Conservation (phyloP, 768 basidiomycete species). For the Candolleomyces eurysporus region DNA sequence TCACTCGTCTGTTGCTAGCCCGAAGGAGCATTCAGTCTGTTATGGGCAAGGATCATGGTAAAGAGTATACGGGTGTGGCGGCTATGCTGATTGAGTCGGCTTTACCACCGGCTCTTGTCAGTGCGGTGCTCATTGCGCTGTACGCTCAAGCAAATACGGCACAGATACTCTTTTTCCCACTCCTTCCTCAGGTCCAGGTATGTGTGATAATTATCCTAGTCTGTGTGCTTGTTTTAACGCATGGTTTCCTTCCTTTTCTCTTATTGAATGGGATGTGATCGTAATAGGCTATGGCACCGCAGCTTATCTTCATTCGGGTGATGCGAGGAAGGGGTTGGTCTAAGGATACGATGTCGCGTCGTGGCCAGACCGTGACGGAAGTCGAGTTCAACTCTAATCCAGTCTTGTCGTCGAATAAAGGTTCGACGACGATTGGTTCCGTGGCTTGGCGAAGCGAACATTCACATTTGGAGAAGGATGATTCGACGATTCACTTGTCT, state of each 20-base stretch:
- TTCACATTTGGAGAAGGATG: background rate
- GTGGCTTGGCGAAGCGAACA: background rate
- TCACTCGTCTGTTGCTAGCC: conserved; percentile 20
- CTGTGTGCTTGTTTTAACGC: background rate
- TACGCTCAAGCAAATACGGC: conserved; percentile 19
- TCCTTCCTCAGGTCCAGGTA: conserved; percentile 22
- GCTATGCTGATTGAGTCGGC: conserved; percentile 35
- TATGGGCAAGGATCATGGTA: conserved; percentile 9
- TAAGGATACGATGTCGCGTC: background rate
- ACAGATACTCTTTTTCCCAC: conserved; percentile 17
- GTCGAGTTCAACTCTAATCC: background rate
- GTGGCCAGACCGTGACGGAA: background rate
- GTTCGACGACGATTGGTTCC: background rate
- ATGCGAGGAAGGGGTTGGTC: conserved; percentile 6
- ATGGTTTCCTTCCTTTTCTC: no score
- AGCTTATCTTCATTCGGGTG: conserved; percentile 7
- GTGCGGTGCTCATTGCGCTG: conserved; percentile 23
- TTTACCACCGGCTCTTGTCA: conserved; percentile 22
- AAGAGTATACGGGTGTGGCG: conserved; percentile 21
- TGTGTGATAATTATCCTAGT: background rate
- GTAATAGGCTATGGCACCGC: conserved; percentile 4
- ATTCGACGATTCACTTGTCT: background rate
- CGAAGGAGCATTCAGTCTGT: conserved; percentile 11
- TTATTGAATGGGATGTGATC: background rate
- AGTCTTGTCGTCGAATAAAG: background rate